These are phyloP conservation scores for Pseudozyma hubeiensis DNA, from an alignment of 1,284 basidiomycete genomes.

Conservation along the genomic window DNA sequence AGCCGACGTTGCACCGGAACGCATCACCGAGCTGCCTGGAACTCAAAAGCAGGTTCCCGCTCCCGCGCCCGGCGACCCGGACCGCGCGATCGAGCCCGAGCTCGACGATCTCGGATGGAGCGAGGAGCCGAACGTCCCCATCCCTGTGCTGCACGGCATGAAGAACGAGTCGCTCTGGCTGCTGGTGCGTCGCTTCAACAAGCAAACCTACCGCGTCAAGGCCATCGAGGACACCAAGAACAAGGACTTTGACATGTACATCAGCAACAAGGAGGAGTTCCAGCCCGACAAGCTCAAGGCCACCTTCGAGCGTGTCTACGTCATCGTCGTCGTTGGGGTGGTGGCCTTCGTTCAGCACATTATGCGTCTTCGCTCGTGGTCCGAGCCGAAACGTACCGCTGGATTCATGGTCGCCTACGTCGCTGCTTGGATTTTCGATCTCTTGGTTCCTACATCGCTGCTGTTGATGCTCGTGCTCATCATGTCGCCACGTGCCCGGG, in stretches of 20 bases:
- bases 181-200: conserved; percentile 71
- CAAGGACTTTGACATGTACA: conserved; percentile 71
- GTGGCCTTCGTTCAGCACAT: conserved; percentile 72
- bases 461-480: conserved; percentile 70
- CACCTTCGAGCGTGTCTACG: conserved; percentile 73
- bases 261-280: conserved; percentile 71
- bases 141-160: conserved; percentile 66
- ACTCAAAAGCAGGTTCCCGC: conserved; percentile 40
- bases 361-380: conserved; percentile 73
- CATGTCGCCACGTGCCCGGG: conserved; percentile 71
- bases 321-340: conserved; percentile 71
- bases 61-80: conserved; percentile 41
- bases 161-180: conserved; percentile 71
- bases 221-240: conserved; percentile 59
- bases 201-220: conserved; percentile 71
- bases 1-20: conserved; percentile 35
- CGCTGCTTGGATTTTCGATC: conserved; percentile 35
- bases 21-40: conserved; percentile 25
- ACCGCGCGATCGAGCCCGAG: conserved; percentile 55
- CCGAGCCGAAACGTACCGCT: conserved; percentile 71
- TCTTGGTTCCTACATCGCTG: conserved; percentile 53
- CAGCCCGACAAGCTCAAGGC: conserved; percentile 72
- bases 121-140: conserved; percentile 53
- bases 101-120: conserved; percentile 60
- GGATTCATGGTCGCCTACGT: conserved; percentile 67